A percentile compares a stretch with the other conserved stretches of the same genome.
Conservation (phyloP, 345 rosid species). For the Clarkia xantiana region DNA sequence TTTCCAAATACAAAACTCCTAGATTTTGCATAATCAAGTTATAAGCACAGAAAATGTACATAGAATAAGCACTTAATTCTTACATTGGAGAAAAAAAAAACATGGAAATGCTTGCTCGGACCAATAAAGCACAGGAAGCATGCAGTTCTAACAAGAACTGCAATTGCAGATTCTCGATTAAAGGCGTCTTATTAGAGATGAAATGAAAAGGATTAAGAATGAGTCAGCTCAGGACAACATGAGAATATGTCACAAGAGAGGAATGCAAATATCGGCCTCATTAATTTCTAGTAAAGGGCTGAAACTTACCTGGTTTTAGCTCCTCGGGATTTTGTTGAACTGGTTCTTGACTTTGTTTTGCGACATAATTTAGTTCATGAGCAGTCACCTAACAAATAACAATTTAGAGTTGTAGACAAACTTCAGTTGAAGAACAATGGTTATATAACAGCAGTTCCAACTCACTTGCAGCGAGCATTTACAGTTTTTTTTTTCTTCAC, state of each 20-base stretch:
- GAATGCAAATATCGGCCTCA: neutral
- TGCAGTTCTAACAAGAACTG: too few species aligned
- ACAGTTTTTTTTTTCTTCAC: too few species aligned
- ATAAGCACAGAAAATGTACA: neutral
- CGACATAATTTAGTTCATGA: slow-evolving; percentile 34
- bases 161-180: too few species aligned
- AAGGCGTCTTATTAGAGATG: too few species aligned
- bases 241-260: neutral
- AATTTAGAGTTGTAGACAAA: neutral
- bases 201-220: too few species aligned
- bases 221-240: too few species aligned
- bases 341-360: slow-evolving; percentile 14
- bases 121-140: too few species aligned
- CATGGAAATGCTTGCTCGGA: neutral
- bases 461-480: too few species aligned
- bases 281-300: neutral
- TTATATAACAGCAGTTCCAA: too few species aligned
- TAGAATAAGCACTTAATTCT: neutral
- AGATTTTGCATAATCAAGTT: slow-evolving; percentile 4
- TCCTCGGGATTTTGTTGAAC: slow-evolving; percentile 10
- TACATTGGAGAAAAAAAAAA: neutral
- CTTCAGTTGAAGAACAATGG: too few species aligned
- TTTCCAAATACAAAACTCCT: slow-evolving; percentile 20
- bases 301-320: slow-evolving; percentile 24
- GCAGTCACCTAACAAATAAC: slow-evolving; percentile 36